These are phyloP conservation scores for Saitozyma sp. DNA, from an alignment of 768 basidiomycete species.

Conservation along the genomic window DNA sequence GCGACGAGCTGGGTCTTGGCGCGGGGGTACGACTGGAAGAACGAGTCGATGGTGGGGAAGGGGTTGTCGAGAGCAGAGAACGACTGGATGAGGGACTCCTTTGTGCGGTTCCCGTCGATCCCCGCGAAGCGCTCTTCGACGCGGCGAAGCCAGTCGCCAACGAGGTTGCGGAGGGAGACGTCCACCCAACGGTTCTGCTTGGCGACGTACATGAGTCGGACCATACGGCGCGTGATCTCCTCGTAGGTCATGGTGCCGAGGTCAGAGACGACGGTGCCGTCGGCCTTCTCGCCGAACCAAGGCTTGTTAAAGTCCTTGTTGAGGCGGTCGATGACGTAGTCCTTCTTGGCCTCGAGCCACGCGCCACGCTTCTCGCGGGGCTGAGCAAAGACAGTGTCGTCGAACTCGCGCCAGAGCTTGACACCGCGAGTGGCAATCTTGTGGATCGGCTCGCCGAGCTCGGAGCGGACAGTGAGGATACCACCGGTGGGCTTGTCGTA, in stretches of 20 bases:
- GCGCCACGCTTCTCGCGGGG: conserved; percentile 90
- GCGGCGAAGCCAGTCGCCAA: conserved; percentile 94
- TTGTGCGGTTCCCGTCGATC: conserved; percentile 70
- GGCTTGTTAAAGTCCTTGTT: conserved; percentile 92
- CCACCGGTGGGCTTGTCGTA: conserved; percentile 93
- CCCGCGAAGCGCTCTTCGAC: conserved; percentile 94
- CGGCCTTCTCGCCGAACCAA: conserved; percentile 90
- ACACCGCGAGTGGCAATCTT: conserved; percentile 97
- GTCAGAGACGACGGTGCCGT: conserved; percentile 76
- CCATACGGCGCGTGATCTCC: conserved; percentile 86
- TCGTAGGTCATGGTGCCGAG: conserved; percentile 98
- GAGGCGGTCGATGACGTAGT: conserved; percentile 84
- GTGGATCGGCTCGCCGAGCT: conserved; percentile 98
- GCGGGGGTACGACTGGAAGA: conserved; percentile 81
- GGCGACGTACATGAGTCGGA: conserved; percentile 88
- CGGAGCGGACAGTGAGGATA: conserved; percentile 92
- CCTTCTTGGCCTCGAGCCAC: conserved; percentile 83
- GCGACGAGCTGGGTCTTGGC: conserved; percentile 84
- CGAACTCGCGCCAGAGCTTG: conserved; percentile 98
- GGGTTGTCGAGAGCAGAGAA: conserved; percentile 83
- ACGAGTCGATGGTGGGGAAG: conserved; percentile 63
- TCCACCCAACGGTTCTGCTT: conserved; percentile 95
- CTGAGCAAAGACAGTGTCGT: conserved; percentile 90
- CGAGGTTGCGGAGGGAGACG: conserved; percentile 81
- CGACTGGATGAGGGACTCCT: conserved; percentile 81